Evolutionary conservation across 768 basidiomycete genomes (phyloP).

Genomic region (Cubamyces lactineus): DNA sequence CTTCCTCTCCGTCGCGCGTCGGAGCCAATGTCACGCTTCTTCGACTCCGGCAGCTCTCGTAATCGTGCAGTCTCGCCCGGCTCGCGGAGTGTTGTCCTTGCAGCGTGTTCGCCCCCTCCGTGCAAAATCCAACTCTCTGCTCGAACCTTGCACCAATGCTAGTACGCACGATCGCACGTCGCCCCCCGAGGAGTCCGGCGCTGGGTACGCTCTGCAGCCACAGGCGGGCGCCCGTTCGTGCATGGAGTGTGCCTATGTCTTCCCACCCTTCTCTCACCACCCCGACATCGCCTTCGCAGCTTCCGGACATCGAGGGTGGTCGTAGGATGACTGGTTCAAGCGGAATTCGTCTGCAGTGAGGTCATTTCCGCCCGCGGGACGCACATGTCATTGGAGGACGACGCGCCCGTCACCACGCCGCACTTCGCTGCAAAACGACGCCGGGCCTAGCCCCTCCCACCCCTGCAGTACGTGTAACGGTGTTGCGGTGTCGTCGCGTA

Average conservation of each 20-base stretch:
- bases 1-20: conserved; percentile 17
- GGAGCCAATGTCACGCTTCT: conserved; percentile 9
- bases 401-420: conserved; percentile 13
- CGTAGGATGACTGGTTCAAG: conserved; percentile 2
- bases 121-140: background rate
- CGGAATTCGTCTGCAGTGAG: conserved; percentile 13
- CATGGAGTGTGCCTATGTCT: conserved; percentile 12
- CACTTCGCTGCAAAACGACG: conserved; percentile 16
- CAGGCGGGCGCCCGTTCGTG: conserved; percentile 10
- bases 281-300: conserved; percentile 1
- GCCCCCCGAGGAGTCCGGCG: conserved; percentile 15
- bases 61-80: conserved; percentile 15
- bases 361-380: conserved; percentile 20
- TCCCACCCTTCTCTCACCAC: background rate
- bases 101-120: conserved; percentile 8
- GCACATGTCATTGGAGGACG: background rate
- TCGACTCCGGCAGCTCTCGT: conserved; percentile 19
- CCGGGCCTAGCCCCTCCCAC: conserved; percentile 17
- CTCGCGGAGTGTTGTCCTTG: conserved; percentile 10
- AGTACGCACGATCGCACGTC: conserved; percentile 8
- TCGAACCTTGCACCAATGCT: conserved; percentile 9
- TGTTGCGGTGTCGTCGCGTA: conserved; percentile 9
- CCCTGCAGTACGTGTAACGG: conserved; percentile 11
- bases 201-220: conserved; percentile 1
- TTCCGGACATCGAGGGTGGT: conserved; percentile 6